Base-by-base conservation (phyloP, 2,329 filamentous ascomycete genomes). In the Paraconiothyrium brasiliense region DNA sequence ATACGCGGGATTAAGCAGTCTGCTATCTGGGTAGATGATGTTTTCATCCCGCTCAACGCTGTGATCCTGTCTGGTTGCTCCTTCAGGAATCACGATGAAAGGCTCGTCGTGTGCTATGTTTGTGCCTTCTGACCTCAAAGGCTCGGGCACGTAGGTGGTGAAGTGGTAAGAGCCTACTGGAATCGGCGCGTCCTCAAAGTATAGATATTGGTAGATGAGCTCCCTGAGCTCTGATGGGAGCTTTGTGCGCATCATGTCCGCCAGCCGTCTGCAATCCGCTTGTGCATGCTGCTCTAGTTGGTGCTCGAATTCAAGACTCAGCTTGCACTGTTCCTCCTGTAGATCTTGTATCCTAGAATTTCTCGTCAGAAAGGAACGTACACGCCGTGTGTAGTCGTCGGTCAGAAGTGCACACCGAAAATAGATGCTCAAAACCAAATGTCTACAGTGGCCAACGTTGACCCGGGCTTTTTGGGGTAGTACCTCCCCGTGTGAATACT, bases 101-200 rank as follows among this genome's bases (percentile, higher is more conserved):
- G 43, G 54, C 30, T 57, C 27, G 30, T 41, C 47, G n/a, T 35
- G 30, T 3, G 49, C 39, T 9, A 37, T 41, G 30, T 65, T 39
- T 1, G 1, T 22, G 1, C 50, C 46, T 22, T 59, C 24, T 16
- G 24, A 41, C 8, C 27, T 13, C 4, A 54, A 47, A 16, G 44
- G 52, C 34, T 52, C 43, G 20, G 65, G 54, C 2, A 56, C 46
- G 27, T 71, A 73, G n/a, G 41, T 54, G 2, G 67, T 65, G 22
- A 67, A 69, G 43, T 74, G 71, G 54, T 68, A 67, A 30, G 69
- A 68, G 2, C 71, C 70, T 37, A 70, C 58, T 11, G 64, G 66
- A 27, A 74, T 69, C 0, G 59, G 60, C 22, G 60, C 65, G 9
- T 72, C 69, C 22, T 71, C 68, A 27, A 72, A 47, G 54, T 68